phyloP scores from a whole-genome alignment of 2,329 filamentous ascomycete genomes.

The Claviceps purpurea region DNA sequence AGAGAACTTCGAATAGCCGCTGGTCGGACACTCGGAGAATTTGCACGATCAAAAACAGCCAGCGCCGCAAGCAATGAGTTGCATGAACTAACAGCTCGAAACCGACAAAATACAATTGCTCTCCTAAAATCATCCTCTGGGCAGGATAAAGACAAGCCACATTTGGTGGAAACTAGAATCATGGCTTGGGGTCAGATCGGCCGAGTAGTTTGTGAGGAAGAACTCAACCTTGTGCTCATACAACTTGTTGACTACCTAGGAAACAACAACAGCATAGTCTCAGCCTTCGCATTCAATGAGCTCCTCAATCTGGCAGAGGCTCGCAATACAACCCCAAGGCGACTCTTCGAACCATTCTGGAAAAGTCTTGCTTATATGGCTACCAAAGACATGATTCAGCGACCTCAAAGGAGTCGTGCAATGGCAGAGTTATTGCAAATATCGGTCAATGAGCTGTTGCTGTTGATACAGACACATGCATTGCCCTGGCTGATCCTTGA shows the following conservation, averaged over 20 bases:
- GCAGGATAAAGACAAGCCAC: slow-evolving; percentile 39
- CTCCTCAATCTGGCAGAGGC: slow-evolving; percentile 58
- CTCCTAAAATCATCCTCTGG: slow-evolving; percentile 61
- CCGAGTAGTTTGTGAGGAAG: slow-evolving; percentile 61
- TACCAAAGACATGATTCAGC: slow-evolving; percentile 65
- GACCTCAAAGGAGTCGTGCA: slow-evolving; percentile 69
- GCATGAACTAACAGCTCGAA: slow-evolving; percentile 14
- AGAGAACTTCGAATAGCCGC: slow-evolving; percentile 76
- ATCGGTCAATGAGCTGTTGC: slow-evolving; percentile 59
- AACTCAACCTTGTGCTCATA: slow-evolving; percentile 74
- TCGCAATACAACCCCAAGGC: slow-evolving; percentile 46
- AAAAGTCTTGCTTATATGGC: slow-evolving; percentile 67
- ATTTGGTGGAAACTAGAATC: slow-evolving; percentile 71
- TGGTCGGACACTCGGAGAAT: slow-evolving; percentile 52
- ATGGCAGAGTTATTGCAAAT: slow-evolving; percentile 72
- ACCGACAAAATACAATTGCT: slow-evolving; percentile 57
- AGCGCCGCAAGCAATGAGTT: slow-evolving; percentile 3
- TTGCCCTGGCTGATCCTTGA: slow-evolving; percentile 76
- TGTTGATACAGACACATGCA: slow-evolving; percentile 66
- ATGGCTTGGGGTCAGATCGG: slow-evolving; percentile 79
- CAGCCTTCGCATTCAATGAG: slow-evolving; percentile 72
- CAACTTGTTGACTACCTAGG: slow-evolving; percentile 79
- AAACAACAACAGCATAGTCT: slow-evolving; percentile 65
- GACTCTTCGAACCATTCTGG: slow-evolving; percentile 81
- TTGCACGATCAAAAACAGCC: slow-evolving; percentile 32